These are phyloP conservation scores for Eragrostis nindensis DNA, from an alignment of 176 grass and related monocot species.

Conservation along the genomic window DNA sequence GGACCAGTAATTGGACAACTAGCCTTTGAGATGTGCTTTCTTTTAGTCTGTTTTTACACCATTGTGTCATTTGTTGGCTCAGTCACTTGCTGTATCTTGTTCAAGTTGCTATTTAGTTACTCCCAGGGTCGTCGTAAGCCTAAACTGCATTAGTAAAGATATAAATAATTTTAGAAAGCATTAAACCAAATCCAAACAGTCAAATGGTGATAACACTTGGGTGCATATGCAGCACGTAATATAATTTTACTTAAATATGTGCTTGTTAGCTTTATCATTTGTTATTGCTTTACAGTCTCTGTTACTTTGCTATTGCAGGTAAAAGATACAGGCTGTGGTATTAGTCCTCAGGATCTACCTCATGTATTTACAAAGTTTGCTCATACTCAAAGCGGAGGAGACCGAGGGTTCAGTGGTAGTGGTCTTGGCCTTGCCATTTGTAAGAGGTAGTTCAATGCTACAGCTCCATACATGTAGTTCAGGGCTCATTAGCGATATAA, in stretches of 20 bases:
- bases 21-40: not conserved
- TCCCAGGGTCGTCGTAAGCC: not conserved
- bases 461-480: not conserved
- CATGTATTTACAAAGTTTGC: conserved; percentile 95
- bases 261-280: not conserved
- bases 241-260: conserved; percentile 29
- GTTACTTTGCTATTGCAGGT: conserved; percentile 59
- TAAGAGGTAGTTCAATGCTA: conserved; percentile 56
- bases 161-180: not conserved
- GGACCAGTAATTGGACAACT: not conserved
- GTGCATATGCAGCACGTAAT: not conserved
- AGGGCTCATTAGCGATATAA: not conserved
- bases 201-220: not conserved
- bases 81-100: conserved; percentile 4
- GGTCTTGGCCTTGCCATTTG: conserved; percentile 88
- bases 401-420: conserved; percentile 64
- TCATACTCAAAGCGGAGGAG: conserved; percentile 63
- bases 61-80: not conserved
- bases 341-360: conserved; percentile 82
- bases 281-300: conserved; percentile 32
- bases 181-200: not conserved
- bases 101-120: conserved; percentile 12
- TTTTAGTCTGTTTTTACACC: not conserved
- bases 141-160: not conserved
- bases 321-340: conserved; percentile 93